Evolutionary conservation across 345 rosid genomes (phyloP), one percentile per base, ranked within the genome.

Genomic region (Dipteronia dyeriana): DNA sequence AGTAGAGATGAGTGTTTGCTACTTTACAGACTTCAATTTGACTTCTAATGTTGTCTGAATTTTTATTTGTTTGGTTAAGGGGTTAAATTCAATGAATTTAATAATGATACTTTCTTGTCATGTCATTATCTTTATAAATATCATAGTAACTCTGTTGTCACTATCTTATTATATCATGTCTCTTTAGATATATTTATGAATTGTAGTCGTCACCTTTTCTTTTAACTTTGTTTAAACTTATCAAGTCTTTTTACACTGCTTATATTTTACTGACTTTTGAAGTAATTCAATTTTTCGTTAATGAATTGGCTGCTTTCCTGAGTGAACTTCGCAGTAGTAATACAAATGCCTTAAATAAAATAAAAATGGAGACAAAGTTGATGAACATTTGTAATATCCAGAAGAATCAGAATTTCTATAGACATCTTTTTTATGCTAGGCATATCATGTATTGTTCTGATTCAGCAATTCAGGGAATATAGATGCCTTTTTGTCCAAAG

Each of bases 281-380:
- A 23, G 14, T 1, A 25, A 70, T 49, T 70, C 20, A 17, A 69
- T 49, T 25, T 25, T 25, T 1, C 0, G 0, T 11, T 22, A 45
- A 6, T 12, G 38, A 49, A 13, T 23, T 45, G 59, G 26, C 25
- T 54, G 25, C 22, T n/a, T 66, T 56, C 66, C 19, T 57, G 26
- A 66, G 73, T 59, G 34, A 79, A 43, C 57, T 70, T 57, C 22
- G 66, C 45, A 26, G 43, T 73, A 66, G 14, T 29, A 25, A 61
- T 45, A 68, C 7, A 68, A 34, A 19, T 53, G 4, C 23, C 57
- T 68, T 63, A 69, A 61, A 2, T 74, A 25, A 73, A 60, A 68
- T 3, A 25, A 61, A 11, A 49, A 25, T 1, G 54, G 26, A 49
- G 73, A 69, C 4, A 49, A 45, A 47, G 16, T 47, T 13, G 53